Evolutionary conservation across 129 eudicot genomes (phyloP).

Genomic region (Centaurea solstitialis): DNA sequence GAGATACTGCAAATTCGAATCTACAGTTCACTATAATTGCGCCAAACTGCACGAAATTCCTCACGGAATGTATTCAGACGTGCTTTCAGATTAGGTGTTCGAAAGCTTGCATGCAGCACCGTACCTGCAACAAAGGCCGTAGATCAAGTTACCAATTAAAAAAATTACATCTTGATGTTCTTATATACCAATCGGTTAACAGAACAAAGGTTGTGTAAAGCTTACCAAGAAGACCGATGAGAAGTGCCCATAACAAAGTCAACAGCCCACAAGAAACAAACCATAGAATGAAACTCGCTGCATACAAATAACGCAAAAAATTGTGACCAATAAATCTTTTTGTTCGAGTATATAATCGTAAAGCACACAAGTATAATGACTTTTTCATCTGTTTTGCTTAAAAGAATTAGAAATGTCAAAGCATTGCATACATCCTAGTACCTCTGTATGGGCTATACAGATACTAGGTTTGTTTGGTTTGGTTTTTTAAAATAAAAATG

Average conservation of each 20-base stretch:
- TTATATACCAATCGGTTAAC: neutral
- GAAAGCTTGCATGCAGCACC: slow-evolving; percentile 68
- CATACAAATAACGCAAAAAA: slow-evolving; percentile 4
- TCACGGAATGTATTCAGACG: slow-evolving; percentile 83
- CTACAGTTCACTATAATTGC: slow-evolving; percentile 81
- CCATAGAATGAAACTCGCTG: slow-evolving; percentile 73
- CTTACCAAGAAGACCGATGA: slow-evolving; percentile 60
- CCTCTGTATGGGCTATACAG: neutral
- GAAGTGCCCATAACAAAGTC: slow-evolving; percentile 58
- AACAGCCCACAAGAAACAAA: slow-evolving; percentile 69
- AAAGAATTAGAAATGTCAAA: neutral
- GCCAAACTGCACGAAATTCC: slow-evolving; percentile 89
- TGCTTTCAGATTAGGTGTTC: slow-evolving; percentile 83
- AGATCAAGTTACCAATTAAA: slow-evolving; percentile 13
- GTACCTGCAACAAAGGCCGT: slow-evolving; percentile 43
- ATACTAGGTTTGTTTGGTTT: neutral
- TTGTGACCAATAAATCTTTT: neutral
- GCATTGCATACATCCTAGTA: too few relatives aligned
- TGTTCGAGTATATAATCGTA: neutral
- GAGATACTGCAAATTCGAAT: neutral
- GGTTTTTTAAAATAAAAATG: neutral
- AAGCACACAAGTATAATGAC: neutral
- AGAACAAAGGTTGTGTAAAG: neutral
- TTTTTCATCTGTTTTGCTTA: neutral
- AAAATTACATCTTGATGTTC: neutral